Evolutionary conservation across 192 early-diverging fungal species (phyloP), one percentile per base, ranked within the genome.

Genomic region (Glomus cerebriforme): DNA sequence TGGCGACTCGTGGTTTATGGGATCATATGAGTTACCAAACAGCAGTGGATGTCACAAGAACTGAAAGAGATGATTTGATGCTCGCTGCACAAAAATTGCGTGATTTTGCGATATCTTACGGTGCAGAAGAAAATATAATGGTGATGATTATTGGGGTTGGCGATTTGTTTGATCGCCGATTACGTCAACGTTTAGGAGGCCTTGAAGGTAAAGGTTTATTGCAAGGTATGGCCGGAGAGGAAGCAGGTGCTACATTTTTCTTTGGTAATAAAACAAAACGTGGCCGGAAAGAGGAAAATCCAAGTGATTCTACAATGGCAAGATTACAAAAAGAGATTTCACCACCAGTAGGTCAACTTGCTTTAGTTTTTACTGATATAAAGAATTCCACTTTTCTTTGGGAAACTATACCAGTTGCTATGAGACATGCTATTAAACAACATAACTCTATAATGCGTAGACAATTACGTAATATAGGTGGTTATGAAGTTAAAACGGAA

Each of bases 401-500:
- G 96, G 96, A 97, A 79, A 95, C 87, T 24, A 88, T 93, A 70
- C 91, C 91, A 1, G 83, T 86, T 27, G 95, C 92, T 0, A 97
- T 97, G 96, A 87, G 92, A 62, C 87, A 90, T 66, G 95, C 96
- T 1, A 94, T 96, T 81, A 93, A 95, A 83, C 88, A 92, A 22
- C 96, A 97, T 82, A 94, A 96, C 79, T 73, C 83, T 58, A 87
- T 93, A 6, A 95, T 97, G 94, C 88, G 96, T 12, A 90, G 93
- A 69, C 88, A 92, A 60, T 84, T 97, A 37, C 90, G 93, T 65
- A 88, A 88, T 29, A 91, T 93, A 63, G 94, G 95, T 45, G 96
- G 96, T 24, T 97, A 97, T 77, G 96, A 97, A 79, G 96, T 97
- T 59, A 97, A 97, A 81, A 97, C 95, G 1, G 96, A 97, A 85